These are phyloP conservation scores for Trichoderma hamatum DNA, from an alignment of 2,329 filamentous ascomycete species.

Conservation along the genomic window DNA sequence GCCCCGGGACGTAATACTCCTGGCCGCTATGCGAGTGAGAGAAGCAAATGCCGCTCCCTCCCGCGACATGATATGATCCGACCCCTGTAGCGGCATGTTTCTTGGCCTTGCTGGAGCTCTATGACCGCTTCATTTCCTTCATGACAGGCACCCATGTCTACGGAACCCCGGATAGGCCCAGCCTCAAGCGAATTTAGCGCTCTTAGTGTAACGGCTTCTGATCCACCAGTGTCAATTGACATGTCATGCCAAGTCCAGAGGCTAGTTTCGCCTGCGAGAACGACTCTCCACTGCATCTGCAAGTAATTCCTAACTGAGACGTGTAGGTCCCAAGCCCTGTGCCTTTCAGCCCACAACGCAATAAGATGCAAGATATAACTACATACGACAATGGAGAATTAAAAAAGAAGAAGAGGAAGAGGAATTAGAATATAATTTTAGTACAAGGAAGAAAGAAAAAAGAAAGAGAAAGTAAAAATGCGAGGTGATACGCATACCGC, in stretches of 20 bases:
- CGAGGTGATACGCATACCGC: too few relatives aligned
- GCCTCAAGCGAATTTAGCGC: slow-evolving; percentile 16
- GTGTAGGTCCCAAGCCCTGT: background rate
- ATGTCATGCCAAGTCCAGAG: background rate
- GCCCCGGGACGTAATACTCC: background rate
- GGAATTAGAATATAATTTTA: too few relatives aligned
- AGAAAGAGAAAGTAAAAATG: too few relatives aligned
- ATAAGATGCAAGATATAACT: background rate
- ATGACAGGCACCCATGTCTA: background rate
- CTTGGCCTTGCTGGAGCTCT: slow-evolving; percentile 7
- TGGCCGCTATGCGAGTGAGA: slow-evolving; percentile 16
- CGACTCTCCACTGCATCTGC: background rate
- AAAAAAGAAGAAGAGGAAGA: too few relatives aligned
- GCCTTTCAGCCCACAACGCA: background rate
- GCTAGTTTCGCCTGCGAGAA: background rate
- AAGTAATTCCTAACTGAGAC: background rate
- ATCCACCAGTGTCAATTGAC: slow-evolving; percentile 22
- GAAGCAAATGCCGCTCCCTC: slow-evolving; percentile 10
- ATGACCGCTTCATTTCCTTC: slow-evolving; percentile 23
- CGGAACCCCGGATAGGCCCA: slow-evolving; percentile 20
- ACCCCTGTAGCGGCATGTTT: slow-evolving; percentile 8
- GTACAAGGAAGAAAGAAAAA: too few relatives aligned
- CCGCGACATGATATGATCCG: slow-evolving; percentile 14
- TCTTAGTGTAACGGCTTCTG: slow-evolving; percentile 5
- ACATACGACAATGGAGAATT: background rate